These are phyloP conservation scores for Tothia fuscella DNA, from an alignment of 2,329 filamentous ascomycete genomes.

Conservation along the genomic window DNA sequence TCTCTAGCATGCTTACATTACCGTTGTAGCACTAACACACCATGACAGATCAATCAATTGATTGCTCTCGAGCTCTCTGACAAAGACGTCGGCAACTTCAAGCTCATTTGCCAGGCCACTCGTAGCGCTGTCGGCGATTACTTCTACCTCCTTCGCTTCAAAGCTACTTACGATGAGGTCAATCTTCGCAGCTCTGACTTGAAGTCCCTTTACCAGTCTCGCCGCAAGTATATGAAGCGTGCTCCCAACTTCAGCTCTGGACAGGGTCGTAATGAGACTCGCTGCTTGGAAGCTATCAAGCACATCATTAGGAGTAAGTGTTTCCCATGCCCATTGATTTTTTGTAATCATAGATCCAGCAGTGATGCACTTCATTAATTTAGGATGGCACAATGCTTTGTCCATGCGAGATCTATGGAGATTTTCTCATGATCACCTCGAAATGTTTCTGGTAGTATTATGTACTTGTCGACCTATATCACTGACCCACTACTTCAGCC, in stretches of 20 bases:
- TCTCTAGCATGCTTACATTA: too few species aligned
- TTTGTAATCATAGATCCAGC: too few species aligned
- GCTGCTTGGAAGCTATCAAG: slow-evolving; percentile 9
- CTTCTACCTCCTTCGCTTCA: slow-evolving; percentile 38
- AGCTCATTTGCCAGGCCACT: slow-evolving; percentile 27
- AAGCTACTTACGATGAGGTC: slow-evolving; percentile 28
- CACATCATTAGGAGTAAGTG: slow-evolving; percentile 3
- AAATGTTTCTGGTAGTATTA: too few species aligned
- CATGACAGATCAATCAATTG: slow-evolving; percentile 26
- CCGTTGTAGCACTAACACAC: background rate
- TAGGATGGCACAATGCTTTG: too few species aligned
- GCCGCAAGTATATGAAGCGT: slow-evolving; percentile 17
- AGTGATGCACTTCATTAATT: too few species aligned
- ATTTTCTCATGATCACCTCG: too few species aligned
- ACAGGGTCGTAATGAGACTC: slow-evolving; percentile 18
- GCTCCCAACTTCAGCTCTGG: slow-evolving; percentile 19
- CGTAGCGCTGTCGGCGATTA: slow-evolving; percentile 28
- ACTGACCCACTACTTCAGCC: too few species aligned
- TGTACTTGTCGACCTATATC: too few species aligned
- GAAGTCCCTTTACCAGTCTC: slow-evolving; percentile 25
- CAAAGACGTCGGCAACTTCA: slow-evolving; percentile 31
- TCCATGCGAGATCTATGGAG: too few species aligned
- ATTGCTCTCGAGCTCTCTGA: slow-evolving; percentile 31
- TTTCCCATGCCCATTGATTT: background rate
- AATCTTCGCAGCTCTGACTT: slow-evolving; percentile 17